Evolutionary conservation across 2,329 filamentous ascomycete species (phyloP), one percentile per base, ranked within the genome.

Genomic region (Byssochlamys sp.): DNA sequence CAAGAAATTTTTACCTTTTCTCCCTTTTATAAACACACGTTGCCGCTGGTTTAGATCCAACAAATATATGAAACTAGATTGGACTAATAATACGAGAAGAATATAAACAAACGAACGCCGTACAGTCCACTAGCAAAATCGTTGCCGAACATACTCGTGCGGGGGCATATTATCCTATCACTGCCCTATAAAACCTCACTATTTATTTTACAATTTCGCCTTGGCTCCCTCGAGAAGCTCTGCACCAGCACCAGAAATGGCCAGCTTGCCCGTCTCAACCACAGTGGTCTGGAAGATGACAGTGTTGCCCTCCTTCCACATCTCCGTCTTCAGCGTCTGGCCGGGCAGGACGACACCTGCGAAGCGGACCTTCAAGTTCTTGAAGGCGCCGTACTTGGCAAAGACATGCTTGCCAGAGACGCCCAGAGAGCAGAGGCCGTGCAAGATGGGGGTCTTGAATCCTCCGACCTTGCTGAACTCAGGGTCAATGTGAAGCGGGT

Each of bases 361-460:
- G 72, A 96, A 96, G 62, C 91, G 81, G 26, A 95, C 91, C 81
- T 96, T 96, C 78, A 96, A 86, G 78, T 91, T 95, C 81, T 88
- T 90, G 78, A 88, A 91, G 52, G 82, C 76, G 3, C 94, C 94
- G 68, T 86, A 97, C 62, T 81, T 87, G 75, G 90, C 83, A 72
- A 91, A 88, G 45, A 99, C 85, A 59, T 92, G 91, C 81, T 96
- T 96, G 63, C 87, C 90, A 14, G 89, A 87, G 63, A 97, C 84
- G 65, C 94, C 94, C 68, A 99, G 92, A 71, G 86, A 94, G 82
- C 91, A 96, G 39, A 99, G 84, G n/a, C 94, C 94, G 78, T 99
- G 94, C 56, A 99, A 80, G 71, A 99, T 99, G 11, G 94, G 94
- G 28, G 80, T 84, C 77, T 94, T 88, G 84, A 99, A 99, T 59